Conservation (phyloP, 139 green algal genomes). For the Coelastrella sp. region DNA sequence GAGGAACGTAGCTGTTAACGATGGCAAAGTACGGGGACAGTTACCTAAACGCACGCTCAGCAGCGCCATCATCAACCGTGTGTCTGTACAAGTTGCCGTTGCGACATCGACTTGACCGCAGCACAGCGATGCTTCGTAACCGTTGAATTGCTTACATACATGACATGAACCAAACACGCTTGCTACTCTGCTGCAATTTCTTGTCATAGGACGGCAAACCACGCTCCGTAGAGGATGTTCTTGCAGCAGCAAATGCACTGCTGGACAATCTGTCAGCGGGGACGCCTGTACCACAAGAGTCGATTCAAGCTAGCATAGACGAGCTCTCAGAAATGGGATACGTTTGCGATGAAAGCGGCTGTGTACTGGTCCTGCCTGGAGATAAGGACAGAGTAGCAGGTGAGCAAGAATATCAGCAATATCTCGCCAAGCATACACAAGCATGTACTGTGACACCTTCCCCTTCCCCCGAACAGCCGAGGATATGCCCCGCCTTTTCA, state of each 20-base stretch:
- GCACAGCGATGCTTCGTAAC: not conserved
- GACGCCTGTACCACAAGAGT: not conserved
- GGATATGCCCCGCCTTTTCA: too few relatives aligned
- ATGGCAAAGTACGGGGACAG: not conserved
- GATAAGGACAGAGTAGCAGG: not conserved
- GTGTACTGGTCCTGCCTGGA: slow-evolving; percentile 45
- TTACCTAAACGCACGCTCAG: not conserved
- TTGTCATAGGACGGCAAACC: slow-evolving; percentile 1
- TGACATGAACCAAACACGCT: not conserved
- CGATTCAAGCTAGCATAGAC: slow-evolving; percentile 39
- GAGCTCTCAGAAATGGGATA: slow-evolving; percentile 44
- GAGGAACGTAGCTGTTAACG: not conserved
- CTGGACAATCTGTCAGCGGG: slow-evolving; percentile 36
- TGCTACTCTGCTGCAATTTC: not conserved
- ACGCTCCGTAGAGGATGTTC: slow-evolving; percentile 41
- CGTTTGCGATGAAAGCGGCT: slow-evolving; percentile 50
- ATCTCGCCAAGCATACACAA: too few relatives aligned
- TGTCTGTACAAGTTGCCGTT: not conserved
- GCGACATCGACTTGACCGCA: not conserved
- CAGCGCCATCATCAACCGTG: not conserved
- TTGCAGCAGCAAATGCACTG: slow-evolving; percentile 43
- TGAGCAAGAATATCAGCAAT: not conserved
- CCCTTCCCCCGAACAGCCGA: too few relatives aligned
- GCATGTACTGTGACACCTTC: too few relatives aligned
- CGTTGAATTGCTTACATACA: not conserved